These are phyloP conservation scores for Barnettozyma sucrosica DNA, from an alignment of 805 yeast species.

Conservation along the genomic window DNA sequence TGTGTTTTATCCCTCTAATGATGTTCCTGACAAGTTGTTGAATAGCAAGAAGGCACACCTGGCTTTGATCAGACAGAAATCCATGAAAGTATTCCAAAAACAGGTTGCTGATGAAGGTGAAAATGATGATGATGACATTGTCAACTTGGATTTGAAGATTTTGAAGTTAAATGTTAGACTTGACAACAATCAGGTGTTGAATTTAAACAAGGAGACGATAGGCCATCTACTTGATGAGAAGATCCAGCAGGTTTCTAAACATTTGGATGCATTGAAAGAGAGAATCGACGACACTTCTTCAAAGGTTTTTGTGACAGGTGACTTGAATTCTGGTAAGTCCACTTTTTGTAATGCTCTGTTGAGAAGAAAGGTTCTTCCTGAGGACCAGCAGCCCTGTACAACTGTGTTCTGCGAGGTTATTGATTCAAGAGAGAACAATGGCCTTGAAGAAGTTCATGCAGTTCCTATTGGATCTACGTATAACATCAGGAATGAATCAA, in stretches of 20 bases:
- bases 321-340: constrained; percentile 92
- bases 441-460: constrained; percentile 90
- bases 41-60: constrained; percentile 47
- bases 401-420: constrained; percentile 92
- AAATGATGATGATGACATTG: constrained; percentile 19
- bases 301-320: constrained; percentile 94
- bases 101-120: constrained; percentile 16
- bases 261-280: constrained; percentile 64
- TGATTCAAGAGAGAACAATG: constrained; percentile 71
- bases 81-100: constrained; percentile 19
- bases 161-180: constrained; percentile 58
- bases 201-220: constrained; percentile 61
- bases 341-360: constrained; percentile 90
- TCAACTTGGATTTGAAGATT: constrained; percentile 45
- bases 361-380: constrained; percentile 75
- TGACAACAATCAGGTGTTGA: constrained; percentile 41
- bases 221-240: constrained; percentile 67
- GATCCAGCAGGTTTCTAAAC: constrained; percentile 57
- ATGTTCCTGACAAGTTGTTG: constrained; percentile 27
- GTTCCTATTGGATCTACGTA: constrained; percentile 47
- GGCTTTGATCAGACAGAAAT: constrained; percentile 44
- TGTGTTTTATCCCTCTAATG: constrained; percentile 51
- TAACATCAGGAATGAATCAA: constrained; percentile 47
- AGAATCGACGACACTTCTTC: constrained; percentile 89
- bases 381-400: constrained; percentile 97